Evolutionary conservation across 2,329 filamentous ascomycete genomes (phyloP).

Genomic region (Penicillium polonicum): DNA sequence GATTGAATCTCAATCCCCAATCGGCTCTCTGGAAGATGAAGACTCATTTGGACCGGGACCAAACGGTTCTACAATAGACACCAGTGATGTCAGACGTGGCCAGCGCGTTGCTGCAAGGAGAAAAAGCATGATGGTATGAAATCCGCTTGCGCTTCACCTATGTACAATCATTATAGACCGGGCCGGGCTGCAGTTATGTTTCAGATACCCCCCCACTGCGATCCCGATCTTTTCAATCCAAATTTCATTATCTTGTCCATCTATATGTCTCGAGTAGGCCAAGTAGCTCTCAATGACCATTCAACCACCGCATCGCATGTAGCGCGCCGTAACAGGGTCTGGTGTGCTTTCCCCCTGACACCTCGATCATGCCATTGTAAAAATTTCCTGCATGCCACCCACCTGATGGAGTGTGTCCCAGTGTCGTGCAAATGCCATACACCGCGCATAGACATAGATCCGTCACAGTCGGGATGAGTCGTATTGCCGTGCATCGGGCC

Average conservation of each 20-base stretch:
- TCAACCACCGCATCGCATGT: background rate
- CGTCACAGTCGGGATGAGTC: background rate
- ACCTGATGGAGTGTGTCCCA: background rate
- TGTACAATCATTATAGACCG: constrained; percentile 17
- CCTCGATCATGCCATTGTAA: background rate
- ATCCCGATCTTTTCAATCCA: background rate
- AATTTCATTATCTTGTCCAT: constrained; percentile 1
- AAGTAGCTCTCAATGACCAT: background rate
- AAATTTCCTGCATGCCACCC: no score
- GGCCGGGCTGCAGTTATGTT: constrained; percentile 16
- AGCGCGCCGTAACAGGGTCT: background rate
- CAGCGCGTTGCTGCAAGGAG: constrained; percentile 37
- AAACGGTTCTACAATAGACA: constrained; percentile 1
- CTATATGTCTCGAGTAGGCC: background rate
- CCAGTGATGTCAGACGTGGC: constrained; percentile 18
- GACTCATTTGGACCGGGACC: constrained; percentile 9
- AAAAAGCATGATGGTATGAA: constrained; percentile 44
- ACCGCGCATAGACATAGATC: background rate
- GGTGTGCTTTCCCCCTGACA: no score
- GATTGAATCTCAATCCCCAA: constrained; percentile 3
- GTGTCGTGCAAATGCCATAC: background rate
- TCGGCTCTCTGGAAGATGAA: constrained; percentile 13
- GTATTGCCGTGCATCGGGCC: background rate
- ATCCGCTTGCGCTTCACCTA: constrained; percentile 5
- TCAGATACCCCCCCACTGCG: constrained; percentile 25